Conservation (phyloP, 495 filamentous ascomycete genomes). For the Lophiostoma macrostomum region DNA sequence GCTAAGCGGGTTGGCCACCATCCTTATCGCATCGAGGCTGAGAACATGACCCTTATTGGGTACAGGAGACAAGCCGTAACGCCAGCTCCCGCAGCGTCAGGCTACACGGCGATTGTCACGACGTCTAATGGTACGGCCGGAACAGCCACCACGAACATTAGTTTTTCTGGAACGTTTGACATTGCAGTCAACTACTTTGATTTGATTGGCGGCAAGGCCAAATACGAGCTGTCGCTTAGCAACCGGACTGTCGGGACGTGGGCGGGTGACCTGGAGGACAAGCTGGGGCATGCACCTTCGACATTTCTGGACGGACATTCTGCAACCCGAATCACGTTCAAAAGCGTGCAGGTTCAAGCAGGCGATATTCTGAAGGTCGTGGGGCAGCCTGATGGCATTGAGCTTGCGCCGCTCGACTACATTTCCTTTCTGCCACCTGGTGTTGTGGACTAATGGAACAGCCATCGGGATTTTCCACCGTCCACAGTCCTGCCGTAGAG, state of each 20-base stretch:
- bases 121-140: slow-evolving; percentile 50
- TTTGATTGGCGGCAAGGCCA: slow-evolving; percentile 51
- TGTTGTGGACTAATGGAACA: slow-evolving; percentile 20
- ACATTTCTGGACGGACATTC: slow-evolving; percentile 61
- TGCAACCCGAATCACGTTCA: slow-evolving; percentile 60
- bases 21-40: slow-evolving; percentile 62
- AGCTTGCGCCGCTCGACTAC: slow-evolving; percentile 67
- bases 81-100: slow-evolving; percentile 57
- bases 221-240: slow-evolving; percentile 55
- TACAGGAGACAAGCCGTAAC: slow-evolving; percentile 51
- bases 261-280: slow-evolving; percentile 56
- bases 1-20: slow-evolving; percentile 55
- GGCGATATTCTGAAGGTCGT: slow-evolving; percentile 60
- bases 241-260: slow-evolving; percentile 52
- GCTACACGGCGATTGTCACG: slow-evolving; percentile 48
- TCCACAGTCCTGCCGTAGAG: too few species aligned
- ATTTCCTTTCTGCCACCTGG: slow-evolving; percentile 58
- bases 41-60: slow-evolving; percentile 54
- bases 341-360: slow-evolving; percentile 47
- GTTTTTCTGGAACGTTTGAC: slow-evolving; percentile 56
- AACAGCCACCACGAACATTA: slow-evolving; percentile 48
- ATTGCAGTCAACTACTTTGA: slow-evolving; percentile 68
- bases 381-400: slow-evolving; percentile 55
- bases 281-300: slow-evolving; percentile 54
- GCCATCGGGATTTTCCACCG: too few species aligned